Evolutionary conservation across 495 filamentous ascomycete species (phyloP), one percentile per base, ranked within the genome.

Genomic region (Lasiosphaeria miniovina): DNA sequence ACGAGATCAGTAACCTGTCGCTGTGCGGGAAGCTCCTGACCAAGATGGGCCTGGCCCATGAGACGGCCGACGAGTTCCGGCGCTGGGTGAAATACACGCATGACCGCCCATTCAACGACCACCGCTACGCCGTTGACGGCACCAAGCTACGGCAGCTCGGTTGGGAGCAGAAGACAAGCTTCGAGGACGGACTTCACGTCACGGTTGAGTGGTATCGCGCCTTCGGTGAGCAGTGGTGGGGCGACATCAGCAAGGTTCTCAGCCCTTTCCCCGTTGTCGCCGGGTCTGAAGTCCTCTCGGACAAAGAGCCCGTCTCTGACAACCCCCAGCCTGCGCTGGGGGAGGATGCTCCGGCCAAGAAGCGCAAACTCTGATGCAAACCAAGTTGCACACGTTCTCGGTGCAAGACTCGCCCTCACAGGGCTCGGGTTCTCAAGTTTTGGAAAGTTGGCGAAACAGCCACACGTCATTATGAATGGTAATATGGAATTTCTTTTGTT

Each of bases 91-190:
- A 83, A 65, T 83, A 87, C 69, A 88, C 85, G 4, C 76, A 79
- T 52, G 88, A 90, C 68, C 78, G 88, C 17, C 88, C 87, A 1
- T 90, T 88, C 73, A 89, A 90, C 68, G 88, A 91, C 62, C 80
- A 82, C 52, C 72, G 86, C 15, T 90, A 90, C 60, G 86, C 84
- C 4, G 81, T 89, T 14, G 85, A 90, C 61, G 85, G 82, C 14
- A 77, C 77, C 34, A 90, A 89, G 70, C 77, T 90, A 58, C 67
- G 77, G 8, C 66, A 71, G 51, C 77, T 91, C 6, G 88, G 88
- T 14, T 91, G 88, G 88, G 64, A 78, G 24, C 88, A 86, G 67
- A 82, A 82, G 66, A 84, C 79, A 3, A 65, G 63, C 36, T 88
- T 90, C 63, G 77, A 72, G 1, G 80, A 87, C 0, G 88, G 88